Evolutionary conservation across 345 rosid genomes (phyloP).

Genomic region (Acer saccharum): DNA sequence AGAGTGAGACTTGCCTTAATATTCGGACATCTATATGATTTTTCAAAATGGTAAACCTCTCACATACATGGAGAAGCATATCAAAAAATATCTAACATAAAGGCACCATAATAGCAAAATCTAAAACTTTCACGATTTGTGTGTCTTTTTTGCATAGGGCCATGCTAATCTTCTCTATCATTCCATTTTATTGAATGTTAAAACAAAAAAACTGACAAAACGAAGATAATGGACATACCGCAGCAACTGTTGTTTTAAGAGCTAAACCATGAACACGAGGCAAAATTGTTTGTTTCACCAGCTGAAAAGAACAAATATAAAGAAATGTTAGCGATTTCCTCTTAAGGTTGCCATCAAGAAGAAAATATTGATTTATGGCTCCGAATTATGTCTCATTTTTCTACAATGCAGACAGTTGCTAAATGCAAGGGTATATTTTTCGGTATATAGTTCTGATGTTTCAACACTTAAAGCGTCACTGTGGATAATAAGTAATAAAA

Average conservation of each 20-base stretch:
- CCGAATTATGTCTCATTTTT: background rate
- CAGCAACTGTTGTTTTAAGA: slow-evolving; percentile 96
- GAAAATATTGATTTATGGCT: background rate
- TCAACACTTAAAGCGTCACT: background rate
- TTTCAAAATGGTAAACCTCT: background rate
- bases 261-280: slow-evolving; percentile 97
- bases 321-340: slow-evolving; percentile 8
- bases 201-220: background rate
- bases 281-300: slow-evolving; percentile 87
- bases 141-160: background rate
- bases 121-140: background rate
- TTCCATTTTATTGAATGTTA: background rate
- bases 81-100: background rate
- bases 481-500: background rate
- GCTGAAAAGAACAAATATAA: slow-evolving; percentile 44
- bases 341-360: background rate
- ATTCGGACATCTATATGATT: background rate
- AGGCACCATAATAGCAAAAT: background rate
- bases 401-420: background rate
- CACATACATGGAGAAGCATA: background rate
- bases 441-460: background rate
- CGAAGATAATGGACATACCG: slow-evolving; percentile 49
- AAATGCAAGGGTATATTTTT: background rate
- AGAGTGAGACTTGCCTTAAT: background rate
- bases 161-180: background rate